These are phyloP conservation scores for Pseudogymnoascus sp. DNA, from an alignment of 2,329 filamentous ascomycete genomes.

Conservation along the genomic window DNA sequence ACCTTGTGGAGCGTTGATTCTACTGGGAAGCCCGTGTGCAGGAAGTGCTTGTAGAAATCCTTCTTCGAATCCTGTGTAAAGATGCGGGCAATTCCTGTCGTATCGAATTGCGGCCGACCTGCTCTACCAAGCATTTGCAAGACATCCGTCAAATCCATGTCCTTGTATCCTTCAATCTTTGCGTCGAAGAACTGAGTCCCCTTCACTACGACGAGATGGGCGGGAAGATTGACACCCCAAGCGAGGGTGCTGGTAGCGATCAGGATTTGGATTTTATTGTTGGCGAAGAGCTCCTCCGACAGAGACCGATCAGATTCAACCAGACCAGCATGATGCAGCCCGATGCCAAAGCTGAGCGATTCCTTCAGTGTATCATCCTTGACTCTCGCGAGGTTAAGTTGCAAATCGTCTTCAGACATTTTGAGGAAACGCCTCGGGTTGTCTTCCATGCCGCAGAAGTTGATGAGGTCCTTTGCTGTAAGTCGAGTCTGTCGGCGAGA, in stretches of 20 bases:
- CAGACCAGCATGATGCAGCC: conserved; percentile 91
- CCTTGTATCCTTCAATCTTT: conserved; percentile 94
- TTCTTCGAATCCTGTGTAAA: conserved; percentile 98
- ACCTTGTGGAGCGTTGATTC: conserved; percentile 96
- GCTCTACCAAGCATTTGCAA: conserved; percentile 96
- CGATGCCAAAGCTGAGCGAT: conserved; percentile 95
- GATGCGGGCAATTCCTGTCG: conserved; percentile 90
- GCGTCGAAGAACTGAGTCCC: conserved; percentile 98
- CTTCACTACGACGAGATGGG: conserved; percentile 95
- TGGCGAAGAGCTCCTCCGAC: conserved; percentile 87
- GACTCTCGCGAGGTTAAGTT: conserved; percentile 78
- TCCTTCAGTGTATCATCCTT: conserved; percentile 91
- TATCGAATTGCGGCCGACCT: conserved; percentile 92
- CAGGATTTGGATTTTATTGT: conserved; percentile 97
- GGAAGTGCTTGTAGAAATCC: conserved; percentile 98
- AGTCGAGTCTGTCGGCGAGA: conserved; percentile 90
- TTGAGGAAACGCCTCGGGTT: conserved; percentile 87
- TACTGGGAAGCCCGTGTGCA: conserved; percentile 96
- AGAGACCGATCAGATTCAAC: conserved; percentile 90
- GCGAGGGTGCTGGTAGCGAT: conserved; percentile 93
- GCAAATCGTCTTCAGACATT: conserved; percentile 91
- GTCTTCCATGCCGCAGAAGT: conserved; percentile 97
- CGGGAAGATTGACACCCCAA: conserved; percentile 96
- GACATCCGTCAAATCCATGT: conserved; percentile 98
- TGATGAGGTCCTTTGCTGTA: conserved; percentile 93